A percentile compares a stretch with the other conserved stretches of the same genome.
phyloP scores from a whole-genome alignment of 73 alveolate genomes.

The Paraurostyla sp. region DNA sequence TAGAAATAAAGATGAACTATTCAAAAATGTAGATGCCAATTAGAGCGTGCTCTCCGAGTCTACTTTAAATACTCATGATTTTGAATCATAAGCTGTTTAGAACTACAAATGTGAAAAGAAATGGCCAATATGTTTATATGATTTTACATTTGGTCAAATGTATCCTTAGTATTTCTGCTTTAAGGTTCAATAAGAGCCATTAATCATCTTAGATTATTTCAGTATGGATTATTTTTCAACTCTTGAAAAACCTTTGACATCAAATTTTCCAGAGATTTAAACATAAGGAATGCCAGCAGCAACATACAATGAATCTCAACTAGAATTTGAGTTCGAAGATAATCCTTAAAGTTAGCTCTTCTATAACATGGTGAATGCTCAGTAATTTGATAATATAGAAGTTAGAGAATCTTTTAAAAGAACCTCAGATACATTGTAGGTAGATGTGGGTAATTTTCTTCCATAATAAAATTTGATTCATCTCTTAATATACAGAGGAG shows the following conservation, averaged over 20 bases:
- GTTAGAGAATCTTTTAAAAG: background rate
- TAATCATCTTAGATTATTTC: conserved; percentile 1
- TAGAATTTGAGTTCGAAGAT: no score
- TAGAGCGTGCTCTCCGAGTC: background rate
- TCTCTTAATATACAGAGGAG: conserved; percentile 3
- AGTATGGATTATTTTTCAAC: no score
- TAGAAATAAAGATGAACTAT: conserved; percentile 23
- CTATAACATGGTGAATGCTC: no score
- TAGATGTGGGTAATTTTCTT: background rate
- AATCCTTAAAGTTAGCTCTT: no score
- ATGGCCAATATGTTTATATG: conserved; percentile 61
- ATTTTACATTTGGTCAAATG: conserved; percentile 9
- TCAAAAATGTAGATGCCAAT: background rate
- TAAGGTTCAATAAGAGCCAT: background rate
- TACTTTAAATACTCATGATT: background rate
- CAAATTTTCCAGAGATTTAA: no score
- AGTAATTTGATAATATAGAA: background rate
- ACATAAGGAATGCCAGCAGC: no score
- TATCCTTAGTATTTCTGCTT: conserved; percentile 32
- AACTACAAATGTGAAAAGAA: background rate
- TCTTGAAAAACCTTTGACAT: no score
- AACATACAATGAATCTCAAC: no score
- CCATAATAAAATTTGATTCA: background rate
- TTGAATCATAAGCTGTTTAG: conserved; percentile 37
- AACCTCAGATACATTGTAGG: background rate